Evolutionary conservation across 179 eudicot species (phyloP).

Genomic region (Beta macrorhiza): DNA sequence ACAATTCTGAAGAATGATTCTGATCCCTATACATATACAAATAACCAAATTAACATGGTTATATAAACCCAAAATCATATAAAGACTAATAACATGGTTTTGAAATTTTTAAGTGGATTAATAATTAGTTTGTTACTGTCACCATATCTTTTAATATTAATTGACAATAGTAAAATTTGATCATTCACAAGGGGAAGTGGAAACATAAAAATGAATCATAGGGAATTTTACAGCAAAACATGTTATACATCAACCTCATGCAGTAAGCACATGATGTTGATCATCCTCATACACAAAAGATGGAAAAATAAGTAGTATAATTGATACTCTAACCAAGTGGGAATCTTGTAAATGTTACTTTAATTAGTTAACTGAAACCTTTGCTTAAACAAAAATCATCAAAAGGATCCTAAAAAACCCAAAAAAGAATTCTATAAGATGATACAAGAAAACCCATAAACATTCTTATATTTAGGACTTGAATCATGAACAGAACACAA

Average conservation of each 20-base stretch:
- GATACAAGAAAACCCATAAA: no score
- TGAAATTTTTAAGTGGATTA: no score
- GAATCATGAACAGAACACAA: background rate
- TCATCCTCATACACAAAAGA: background rate
- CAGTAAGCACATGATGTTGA: background rate
- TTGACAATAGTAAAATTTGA: no score
- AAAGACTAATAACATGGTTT: no score
- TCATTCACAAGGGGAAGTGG: background rate
- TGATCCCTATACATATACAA: conserved; percentile 49
- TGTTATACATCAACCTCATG: background rate
- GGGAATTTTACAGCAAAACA: background rate
- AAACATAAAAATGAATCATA: background rate
- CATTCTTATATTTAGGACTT: background rate
- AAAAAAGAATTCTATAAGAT: no score
- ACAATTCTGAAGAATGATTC: conserved; percentile 81
- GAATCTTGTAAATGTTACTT: no score
- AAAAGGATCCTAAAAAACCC: no score
- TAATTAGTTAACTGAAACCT: no score
- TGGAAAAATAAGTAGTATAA: background rate
- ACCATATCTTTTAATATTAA: no score
- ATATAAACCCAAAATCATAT: background rate
- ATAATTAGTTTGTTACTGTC: no score
- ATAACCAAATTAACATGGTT: background rate
- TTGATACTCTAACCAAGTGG: background rate
- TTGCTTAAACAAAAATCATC: no score